Base-by-base conservation (phyloP, 352 stramenopile genomes). In the Plasmopara muralis region DNA sequence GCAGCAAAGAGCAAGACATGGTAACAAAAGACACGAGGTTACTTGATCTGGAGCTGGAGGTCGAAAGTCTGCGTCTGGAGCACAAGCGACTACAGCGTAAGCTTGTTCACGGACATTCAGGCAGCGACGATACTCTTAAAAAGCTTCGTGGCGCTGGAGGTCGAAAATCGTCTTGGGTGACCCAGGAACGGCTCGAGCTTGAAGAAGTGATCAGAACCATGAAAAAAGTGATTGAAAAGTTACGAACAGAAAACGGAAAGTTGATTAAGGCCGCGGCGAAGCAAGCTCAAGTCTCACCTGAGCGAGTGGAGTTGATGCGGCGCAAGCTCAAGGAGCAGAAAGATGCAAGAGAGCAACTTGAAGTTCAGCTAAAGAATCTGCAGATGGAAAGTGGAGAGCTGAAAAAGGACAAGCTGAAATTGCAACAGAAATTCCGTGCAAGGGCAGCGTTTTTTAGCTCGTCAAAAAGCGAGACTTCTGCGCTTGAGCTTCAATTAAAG, bases 221-320 rank as follows among this genome's bases (percentile, higher is more conserved):
- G 78, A 93, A 89, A 52, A 76, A 74, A 37, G 77, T 88, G 30
- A 91, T 89, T 29, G 77, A 89, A 33, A 87, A 85, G 52, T 64
- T 91, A 2, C 83, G 79, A 6, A 43, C 50, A 2, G 83, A 93
- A 45, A 93, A 91, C 33, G 78, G 85, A 13, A 72, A 72, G 18
- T 62, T 90, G 0, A 66, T 71, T 12, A 64, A 61, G 13, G 57
- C 57, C 9, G 53, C 49, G 14, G 46, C 37, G 16, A 75, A 72
- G 45, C 67, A 69, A 48, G 31, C 45, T 8, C 44, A 18, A 4
- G 46, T 77, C 8, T 59, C 72, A 12, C 64, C 72, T 16, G 65
- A 74, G 8, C 70, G 80, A 42, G 39, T 82, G 16, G 67, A 77
- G 3, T 33, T 50, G 16, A 46, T 88, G 59, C 66, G 64, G 10